A percentile compares a stretch with the other conserved stretches of the same genome.
Evolutionary conservation across 768 basidiomycete species (phyloP).

Genomic region (Gloeophyllum trabeum): DNA sequence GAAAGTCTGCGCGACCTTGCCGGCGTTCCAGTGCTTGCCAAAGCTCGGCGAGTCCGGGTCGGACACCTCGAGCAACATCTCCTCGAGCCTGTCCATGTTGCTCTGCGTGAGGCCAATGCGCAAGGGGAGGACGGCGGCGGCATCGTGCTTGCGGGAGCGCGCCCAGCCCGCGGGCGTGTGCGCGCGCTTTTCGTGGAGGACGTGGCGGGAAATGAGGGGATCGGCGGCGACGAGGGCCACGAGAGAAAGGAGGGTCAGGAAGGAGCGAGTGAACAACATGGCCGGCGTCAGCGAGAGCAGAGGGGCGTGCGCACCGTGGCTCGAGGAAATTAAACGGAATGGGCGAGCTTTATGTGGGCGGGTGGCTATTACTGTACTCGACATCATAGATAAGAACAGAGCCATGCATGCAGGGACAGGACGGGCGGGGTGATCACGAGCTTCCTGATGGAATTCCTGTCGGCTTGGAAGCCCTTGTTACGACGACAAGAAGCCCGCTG

Average conservation of each 20-base stretch:
- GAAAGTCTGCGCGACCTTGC: slow-evolving; percentile 18
- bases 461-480: too few species aligned
- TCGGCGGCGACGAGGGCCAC: background rate
- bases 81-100: slow-evolving; percentile 19
- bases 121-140: slow-evolving; percentile 18
- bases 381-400: too few species aligned
- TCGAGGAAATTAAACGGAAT: too few species aligned
- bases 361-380: too few species aligned
- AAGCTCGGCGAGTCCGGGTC: slow-evolving; percentile 24
- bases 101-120: slow-evolving; percentile 24
- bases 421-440: too few species aligned
- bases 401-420: too few species aligned
- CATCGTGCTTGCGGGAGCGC: slow-evolving; percentile 16
- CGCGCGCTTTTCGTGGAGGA: slow-evolving; percentile 27
- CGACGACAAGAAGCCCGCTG: too few species aligned
- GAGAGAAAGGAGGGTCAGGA: background rate
- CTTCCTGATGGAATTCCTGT: too few species aligned
- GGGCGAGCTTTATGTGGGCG: too few species aligned
- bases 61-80: slow-evolving; percentile 20
- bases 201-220: background rate
- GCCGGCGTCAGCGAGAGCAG: too few species aligned
- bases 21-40: slow-evolving; percentile 23
- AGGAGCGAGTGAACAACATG: background rate
- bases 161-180: slow-evolving; percentile 22
- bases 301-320: too few species aligned